These are phyloP conservation scores for Annulohypoxylon stygium DNA, from an alignment of 495 filamentous ascomycete species.

Conservation along the genomic window DNA sequence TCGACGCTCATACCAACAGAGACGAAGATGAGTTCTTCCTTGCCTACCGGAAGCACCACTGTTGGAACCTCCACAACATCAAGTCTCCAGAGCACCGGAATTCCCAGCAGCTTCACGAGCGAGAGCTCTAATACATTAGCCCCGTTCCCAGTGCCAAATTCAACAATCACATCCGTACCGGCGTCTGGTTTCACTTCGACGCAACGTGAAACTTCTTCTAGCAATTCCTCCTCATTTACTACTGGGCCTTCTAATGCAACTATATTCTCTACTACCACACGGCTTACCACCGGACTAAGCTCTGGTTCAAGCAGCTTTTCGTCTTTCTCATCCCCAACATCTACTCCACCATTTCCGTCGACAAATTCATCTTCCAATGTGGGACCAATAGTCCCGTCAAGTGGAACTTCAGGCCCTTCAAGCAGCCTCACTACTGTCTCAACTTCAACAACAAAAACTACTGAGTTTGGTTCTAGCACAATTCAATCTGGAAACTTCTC, in stretches of 20 bases:
- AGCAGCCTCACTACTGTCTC: background rate
- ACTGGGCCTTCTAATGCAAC: slow-evolving; percentile 4
- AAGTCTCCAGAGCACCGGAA: slow-evolving; percentile 16
- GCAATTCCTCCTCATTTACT: slow-evolving; percentile 8
- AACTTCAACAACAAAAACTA: slow-evolving; percentile 17
- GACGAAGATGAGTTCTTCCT: slow-evolving; percentile 19
- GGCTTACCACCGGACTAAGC: slow-evolving; percentile 14
- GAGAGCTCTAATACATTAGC: slow-evolving; percentile 18
- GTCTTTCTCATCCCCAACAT: background rate
- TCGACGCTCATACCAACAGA: slow-evolving; percentile 9
- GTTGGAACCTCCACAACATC: background rate
- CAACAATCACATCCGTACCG: slow-evolving; percentile 20
- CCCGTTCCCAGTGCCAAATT: slow-evolving; percentile 48
- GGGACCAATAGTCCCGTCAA: slow-evolving; percentile 16
- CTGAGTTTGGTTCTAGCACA: slow-evolving; percentile 25
- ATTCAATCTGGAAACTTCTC: slow-evolving; percentile 10
- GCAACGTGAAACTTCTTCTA: slow-evolving; percentile 13
- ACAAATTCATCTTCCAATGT: slow-evolving; percentile 35
- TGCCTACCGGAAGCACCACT: slow-evolving; percentile 8
- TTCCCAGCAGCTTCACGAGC: slow-evolving; percentile 13
- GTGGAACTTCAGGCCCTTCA: slow-evolving; percentile 10
- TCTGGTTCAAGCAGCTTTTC: slow-evolving; percentile 22
- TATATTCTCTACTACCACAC: slow-evolving; percentile 3
- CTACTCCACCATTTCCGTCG: slow-evolving; percentile 36
- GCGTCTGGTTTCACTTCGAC: slow-evolving; percentile 10